Percentiles rank a stretch among this genome's conserved stretches.
phyloP scores from a whole-genome alignment of 805 yeast species.

The Schizosaccharomyces lindneri region DNA sequence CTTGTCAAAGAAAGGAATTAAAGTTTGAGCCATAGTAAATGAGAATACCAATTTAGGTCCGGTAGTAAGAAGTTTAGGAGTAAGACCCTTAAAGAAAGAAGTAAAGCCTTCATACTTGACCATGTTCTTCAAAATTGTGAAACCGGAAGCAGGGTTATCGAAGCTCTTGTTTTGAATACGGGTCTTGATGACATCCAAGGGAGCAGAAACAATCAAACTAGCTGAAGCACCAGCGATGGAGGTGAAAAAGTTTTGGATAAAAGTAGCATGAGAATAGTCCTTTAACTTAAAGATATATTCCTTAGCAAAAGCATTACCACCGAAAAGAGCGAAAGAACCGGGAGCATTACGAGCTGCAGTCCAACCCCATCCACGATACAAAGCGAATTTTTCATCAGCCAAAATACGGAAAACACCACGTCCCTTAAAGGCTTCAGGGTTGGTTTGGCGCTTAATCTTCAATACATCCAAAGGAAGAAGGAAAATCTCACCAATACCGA shows the following conservation, averaged over 20 bases:
- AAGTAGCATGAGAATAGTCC: conserved; percentile 78
- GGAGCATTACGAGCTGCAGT: conserved; percentile 99
- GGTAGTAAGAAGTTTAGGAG: conserved; percentile 87
- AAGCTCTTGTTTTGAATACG: conserved; percentile 92
- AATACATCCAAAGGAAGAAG: conserved; percentile 85
- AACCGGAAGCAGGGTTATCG: conserved; percentile 84
- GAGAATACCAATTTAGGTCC: conserved; percentile 88
- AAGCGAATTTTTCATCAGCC: conserved; percentile 72
- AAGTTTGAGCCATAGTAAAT: conserved; percentile 9
- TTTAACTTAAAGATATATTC: conserved; percentile 70
- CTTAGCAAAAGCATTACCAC: conserved; percentile 96
- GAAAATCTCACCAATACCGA: conserved; percentile 95
- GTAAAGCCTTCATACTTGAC: conserved; percentile 50
- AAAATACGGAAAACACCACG: conserved; percentile 79
- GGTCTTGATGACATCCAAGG: conserved; percentile 92
- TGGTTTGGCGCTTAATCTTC: conserved; percentile 95
- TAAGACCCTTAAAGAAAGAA: conserved; percentile 85
- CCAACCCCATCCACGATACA: conserved; percentile 99
- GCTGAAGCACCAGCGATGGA: conserved; percentile 94
- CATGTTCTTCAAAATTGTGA: conserved; percentile 81
- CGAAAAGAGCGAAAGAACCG: conserved; percentile 90
- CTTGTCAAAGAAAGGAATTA: conserved; percentile 83
- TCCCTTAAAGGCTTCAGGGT: conserved; percentile 98
- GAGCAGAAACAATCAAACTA: conserved; percentile 88
- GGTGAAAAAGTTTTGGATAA: conserved; percentile 84